A percentile compares a stretch with the other conserved stretches of the same genome.
phyloP scores from a whole-genome alignment of 495 filamentous ascomycete species.

The Penicillium fimorum region DNA sequence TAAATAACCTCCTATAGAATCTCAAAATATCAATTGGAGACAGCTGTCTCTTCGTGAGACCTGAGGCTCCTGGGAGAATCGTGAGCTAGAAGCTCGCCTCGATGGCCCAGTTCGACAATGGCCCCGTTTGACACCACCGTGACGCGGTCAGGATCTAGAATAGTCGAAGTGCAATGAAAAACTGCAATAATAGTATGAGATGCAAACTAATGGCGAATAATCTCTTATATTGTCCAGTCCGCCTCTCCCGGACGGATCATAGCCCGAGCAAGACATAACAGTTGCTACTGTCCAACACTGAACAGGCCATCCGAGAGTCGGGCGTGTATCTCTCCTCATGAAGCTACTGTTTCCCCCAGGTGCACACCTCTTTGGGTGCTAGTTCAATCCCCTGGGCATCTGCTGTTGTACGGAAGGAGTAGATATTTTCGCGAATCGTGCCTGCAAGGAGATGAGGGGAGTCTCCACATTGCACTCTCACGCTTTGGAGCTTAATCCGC shows the following conservation, averaged over 20 bases:
- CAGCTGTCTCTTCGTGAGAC: too few species aligned
- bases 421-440: background rate
- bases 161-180: slow-evolving; percentile 46
- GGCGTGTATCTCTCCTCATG: slow-evolving; percentile 42
- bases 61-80: too few species aligned
- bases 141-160: slow-evolving; percentile 48
- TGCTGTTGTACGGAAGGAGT: background rate
- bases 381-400: background rate
- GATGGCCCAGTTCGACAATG: slow-evolving; percentile 34
- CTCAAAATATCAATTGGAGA: too few species aligned
- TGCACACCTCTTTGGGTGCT: slow-evolving; percentile 12
- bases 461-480: too few species aligned
- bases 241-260: slow-evolving; percentile 44
- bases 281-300: slow-evolving; percentile 54
- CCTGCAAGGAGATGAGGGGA: background rate
- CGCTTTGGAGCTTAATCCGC: too few species aligned
- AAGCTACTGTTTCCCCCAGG: slow-evolving; percentile 37
- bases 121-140: slow-evolving; percentile 41
- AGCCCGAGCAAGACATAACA: slow-evolving; percentile 54
- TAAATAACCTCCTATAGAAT: too few species aligned
- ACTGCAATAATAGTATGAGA: slow-evolving; percentile 49
- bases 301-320: slow-evolving; percentile 35
- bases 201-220: slow-evolving; percentile 44
- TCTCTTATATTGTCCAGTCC: slow-evolving; percentile 41
- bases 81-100: too few species aligned